Conservation (phyloP, 1,284 basidiomycete genomes). For the Dichomitus squalens region DNA sequence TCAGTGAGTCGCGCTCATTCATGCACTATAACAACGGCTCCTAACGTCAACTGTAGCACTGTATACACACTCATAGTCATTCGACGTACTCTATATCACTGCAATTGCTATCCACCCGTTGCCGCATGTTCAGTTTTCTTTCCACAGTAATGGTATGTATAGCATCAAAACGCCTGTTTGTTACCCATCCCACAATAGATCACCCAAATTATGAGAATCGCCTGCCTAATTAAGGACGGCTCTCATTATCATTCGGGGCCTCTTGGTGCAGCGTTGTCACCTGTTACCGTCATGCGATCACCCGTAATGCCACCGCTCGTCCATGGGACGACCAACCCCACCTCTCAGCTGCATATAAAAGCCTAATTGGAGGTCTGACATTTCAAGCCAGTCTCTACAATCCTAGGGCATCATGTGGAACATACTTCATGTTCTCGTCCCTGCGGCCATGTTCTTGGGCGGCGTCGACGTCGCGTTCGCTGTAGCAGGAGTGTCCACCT, state of each 20-base stretch:
- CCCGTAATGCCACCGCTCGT: no score
- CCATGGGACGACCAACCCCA: no score
- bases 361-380: no score
- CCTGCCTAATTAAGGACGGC: neutral
- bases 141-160: neutral
- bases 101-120: constrained; percentile 6
- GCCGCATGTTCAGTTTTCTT: neutral
- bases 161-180: neutral
- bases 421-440: neutral
- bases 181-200: neutral
- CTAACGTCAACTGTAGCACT: neutral
- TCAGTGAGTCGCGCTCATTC: constrained; percentile 2
- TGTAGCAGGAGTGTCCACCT: constrained; percentile 31
- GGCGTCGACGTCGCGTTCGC: constrained; percentile 12
- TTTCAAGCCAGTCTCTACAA: neutral
- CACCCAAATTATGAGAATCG: neutral
- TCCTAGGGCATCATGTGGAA: neutral
- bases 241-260: neutral
- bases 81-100: constrained; percentile 7
- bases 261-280: neutral
- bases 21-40: neutral
- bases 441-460: neutral
- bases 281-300: neutral
- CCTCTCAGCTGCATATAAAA: no score
- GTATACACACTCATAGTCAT: constrained; percentile 6